These are phyloP conservation scores for Acanthamoeba lenticulata DNA, from an alignment of 208 protist species.

Conservation along the genomic window DNA sequence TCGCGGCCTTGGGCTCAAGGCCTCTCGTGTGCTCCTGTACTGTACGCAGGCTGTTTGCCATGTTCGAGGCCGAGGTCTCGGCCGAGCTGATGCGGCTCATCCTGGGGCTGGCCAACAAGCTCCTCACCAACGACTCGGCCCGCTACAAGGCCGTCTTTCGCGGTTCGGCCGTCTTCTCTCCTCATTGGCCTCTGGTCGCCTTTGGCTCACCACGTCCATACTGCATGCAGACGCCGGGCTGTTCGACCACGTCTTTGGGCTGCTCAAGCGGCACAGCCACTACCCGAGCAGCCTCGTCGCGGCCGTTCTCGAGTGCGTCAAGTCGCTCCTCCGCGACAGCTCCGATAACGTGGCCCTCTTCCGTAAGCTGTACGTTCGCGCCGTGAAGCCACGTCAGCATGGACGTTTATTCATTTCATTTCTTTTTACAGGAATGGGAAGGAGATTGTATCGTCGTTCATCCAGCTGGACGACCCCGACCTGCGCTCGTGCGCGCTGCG, in stretches of 20 bases:
- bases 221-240: constrained; percentile 28
- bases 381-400: neutral
- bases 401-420: neutral
- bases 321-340: constrained; percentile 50
- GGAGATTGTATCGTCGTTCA: constrained; percentile 58
- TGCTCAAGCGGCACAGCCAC: constrained; percentile 7
- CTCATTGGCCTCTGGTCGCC: too few relatives aligned
- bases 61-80: neutral
- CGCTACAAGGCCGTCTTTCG: constrained; percentile 31
- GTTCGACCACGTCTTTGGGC: constrained; percentile 46
- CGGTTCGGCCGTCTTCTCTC: neutral
- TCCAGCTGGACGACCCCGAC: neutral
- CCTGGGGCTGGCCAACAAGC: neutral
- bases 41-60: neutral
- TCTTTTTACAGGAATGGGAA: neutral
- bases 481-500: constrained; percentile 40
- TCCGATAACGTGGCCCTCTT: constrained; percentile 6
- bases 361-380: neutral
- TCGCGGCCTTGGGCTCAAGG: neutral
- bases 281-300: neutral
- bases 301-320: constrained; percentile 5
- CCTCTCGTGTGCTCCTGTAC: neutral
- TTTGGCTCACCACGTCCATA: too few relatives aligned
- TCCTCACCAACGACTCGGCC: neutral
- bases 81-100: constrained; percentile 17